Evolutionary conservation across 1,284 basidiomycete species (phyloP).

Genomic region (Naganishia liquefaciens): DNA sequence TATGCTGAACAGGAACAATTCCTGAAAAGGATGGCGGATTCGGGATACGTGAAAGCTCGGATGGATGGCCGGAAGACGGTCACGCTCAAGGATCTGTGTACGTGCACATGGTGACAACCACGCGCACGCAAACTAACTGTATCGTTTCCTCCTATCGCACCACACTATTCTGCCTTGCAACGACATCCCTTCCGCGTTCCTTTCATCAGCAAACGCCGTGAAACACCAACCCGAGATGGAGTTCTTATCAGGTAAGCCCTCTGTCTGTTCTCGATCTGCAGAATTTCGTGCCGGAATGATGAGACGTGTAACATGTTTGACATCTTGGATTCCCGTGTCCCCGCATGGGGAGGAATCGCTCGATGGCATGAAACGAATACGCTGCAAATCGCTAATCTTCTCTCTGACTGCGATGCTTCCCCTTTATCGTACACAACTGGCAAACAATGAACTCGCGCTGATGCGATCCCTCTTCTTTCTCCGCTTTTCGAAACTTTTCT

Average conservation of each 20-base stretch:
- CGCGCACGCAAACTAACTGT: background rate
- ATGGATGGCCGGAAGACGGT: slow-evolving; percentile 53
- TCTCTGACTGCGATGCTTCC: slow-evolving; percentile 7
- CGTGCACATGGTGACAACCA: slow-evolving; percentile 8
- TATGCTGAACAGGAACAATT: slow-evolving; percentile 51
- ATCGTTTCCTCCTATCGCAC: background rate
- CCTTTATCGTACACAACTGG: background rate
- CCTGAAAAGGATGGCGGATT: slow-evolving; percentile 54
- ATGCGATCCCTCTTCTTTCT: background rate
- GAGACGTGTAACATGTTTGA: slow-evolving; percentile 23
- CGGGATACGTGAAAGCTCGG: slow-evolving; percentile 52
- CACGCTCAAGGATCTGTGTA: slow-evolving; percentile 52
- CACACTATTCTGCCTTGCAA: background rate
- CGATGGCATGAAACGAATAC: slow-evolving; percentile 14
- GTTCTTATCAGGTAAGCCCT: slow-evolving; percentile 48
- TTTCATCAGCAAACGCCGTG: slow-evolving; percentile 17
- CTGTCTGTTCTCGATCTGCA: background rate
- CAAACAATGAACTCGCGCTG: background rate
- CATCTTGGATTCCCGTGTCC: slow-evolving; percentile 3
- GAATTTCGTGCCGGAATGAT: slow-evolving; percentile 13
- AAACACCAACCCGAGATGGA: slow-evolving; percentile 43
- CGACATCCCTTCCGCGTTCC: background rate
- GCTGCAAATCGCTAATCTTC: slow-evolving; percentile 23
- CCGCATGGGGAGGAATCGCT: slow-evolving; percentile 2
- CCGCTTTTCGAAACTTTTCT: no score